Evolutionary conservation across 139 green algal species (phyloP), one percentile per base, ranked within the genome.

Genomic region (Micractinium sp.): DNA sequence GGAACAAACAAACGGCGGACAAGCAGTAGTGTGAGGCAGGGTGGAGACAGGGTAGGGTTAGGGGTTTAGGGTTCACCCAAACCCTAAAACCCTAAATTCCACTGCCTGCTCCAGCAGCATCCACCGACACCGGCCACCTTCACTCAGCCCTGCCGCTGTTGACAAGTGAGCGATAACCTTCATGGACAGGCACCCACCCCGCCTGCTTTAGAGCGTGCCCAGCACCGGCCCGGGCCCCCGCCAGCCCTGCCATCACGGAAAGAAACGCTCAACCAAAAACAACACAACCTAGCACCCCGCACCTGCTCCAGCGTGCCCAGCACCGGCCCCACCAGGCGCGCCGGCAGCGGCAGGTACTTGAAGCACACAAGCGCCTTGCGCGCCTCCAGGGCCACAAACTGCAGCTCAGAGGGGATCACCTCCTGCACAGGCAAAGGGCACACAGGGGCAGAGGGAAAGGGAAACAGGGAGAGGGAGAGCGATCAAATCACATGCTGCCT

Each of bases 291-390:
- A n/a, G 23, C 56, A 56, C 33, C 79, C 25, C 39, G n/a, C n/a
- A 87, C 92, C 31, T 84, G 66, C 15, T 74, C 25, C 53, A 96
- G 87, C 0, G 81, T 88, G 1, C 29, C 73, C 23, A 91, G 84
- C 47, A 91, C 91, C 19, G 56, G 60, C 7, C 69, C 78, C 66
- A 94, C 31, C 85, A 91, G 86, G 15, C 19, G 23, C 33, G 25
- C 39, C 33, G 71, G 47, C 35, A 94, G 90, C 13, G 91, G 90
- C 69, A 96, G 85, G 90, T 97, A 98, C 91, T 97, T 97, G 38
- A 94, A 81, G 83, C 94, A 63, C 0, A 87, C 89, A 35, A 96
- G 88, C 12, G 95, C 90, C 33, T 92, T 86, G 63, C 93, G 92
- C 0, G 93, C 90, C 73, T 94, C 94, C 27, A 91, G 63, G 0